A percentile compares a stretch with the other conserved stretches of the same genome.
phyloP scores from a whole-genome alignment of 139 green algal genomes.

The Micromonas pusilla region DNA sequence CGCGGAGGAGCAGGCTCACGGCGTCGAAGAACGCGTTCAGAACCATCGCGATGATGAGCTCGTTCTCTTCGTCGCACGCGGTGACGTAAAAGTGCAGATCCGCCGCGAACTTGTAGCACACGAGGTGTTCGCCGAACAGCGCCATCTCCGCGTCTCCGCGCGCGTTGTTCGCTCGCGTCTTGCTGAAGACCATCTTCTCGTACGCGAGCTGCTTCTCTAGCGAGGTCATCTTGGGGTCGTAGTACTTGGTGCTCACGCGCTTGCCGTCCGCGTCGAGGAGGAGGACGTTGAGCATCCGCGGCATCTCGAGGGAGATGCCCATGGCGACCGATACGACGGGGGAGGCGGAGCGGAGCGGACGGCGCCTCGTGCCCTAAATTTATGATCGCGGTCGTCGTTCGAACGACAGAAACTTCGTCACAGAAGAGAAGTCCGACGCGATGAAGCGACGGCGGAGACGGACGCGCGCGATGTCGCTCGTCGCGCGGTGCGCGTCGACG shows the following conservation, averaged over 20 bases:
- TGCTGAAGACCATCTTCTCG: slow-evolving; percentile 89
- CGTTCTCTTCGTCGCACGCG: slow-evolving; percentile 86
- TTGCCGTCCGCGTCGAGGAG: slow-evolving; percentile 95
- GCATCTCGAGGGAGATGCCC: slow-evolving; percentile 41
- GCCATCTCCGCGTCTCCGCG: slow-evolving; percentile 91
- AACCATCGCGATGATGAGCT: slow-evolving; percentile 84
- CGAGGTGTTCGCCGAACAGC: slow-evolving; percentile 91
- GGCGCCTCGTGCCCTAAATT: no score
- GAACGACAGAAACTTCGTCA: no score
- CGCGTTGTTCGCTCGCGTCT: slow-evolving; percentile 84
- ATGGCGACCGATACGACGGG: no score
- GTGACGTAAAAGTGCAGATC: slow-evolving; percentile 98
- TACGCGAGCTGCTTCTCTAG: slow-evolving; percentile 70
- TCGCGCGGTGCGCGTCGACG: no score
- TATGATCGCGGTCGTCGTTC: no score
- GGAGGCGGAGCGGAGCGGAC: no score
- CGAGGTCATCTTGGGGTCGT: slow-evolving; percentile 39
- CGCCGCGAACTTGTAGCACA: slow-evolving; percentile 90
- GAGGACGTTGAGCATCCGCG: slow-evolving; percentile 85
- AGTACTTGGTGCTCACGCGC: slow-evolving; percentile 97
- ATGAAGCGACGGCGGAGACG: no score
- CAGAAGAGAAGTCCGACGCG: no score
- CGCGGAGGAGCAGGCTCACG: slow-evolving; percentile 71
- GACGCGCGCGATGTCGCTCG: no score
- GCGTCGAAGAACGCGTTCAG: slow-evolving; percentile 83